Conservation (phyloP, 805 yeast species). For the Tetrapisispora pingtungensis region DNA sequence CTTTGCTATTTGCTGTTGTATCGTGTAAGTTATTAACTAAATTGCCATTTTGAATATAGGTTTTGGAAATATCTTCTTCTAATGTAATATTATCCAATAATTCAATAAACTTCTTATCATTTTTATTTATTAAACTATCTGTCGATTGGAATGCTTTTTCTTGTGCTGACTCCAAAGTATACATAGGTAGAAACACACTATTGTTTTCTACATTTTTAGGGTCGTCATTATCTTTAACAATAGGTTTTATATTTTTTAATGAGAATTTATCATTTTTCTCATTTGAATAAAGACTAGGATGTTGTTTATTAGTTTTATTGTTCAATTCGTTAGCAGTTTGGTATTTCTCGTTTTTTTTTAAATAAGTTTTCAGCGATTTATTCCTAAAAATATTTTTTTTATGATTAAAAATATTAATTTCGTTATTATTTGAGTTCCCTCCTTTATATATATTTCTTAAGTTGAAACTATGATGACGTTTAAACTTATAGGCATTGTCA, state of each 20-base stretch:
- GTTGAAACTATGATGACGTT: slow-evolving; percentile 1
- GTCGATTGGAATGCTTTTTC: background rate
- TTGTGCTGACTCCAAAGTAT: no score
- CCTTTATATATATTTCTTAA: background rate
- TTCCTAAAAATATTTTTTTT: background rate
- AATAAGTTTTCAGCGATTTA: background rate
- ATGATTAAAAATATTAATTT: background rate
- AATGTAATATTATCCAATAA: background rate
- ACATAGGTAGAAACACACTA: no score
- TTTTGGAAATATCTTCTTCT: background rate
- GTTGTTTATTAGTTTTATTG: background rate
- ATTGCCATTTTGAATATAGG: background rate
- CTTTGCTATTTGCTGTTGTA: background rate
- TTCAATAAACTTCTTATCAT: background rate
- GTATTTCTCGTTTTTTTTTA: background rate
- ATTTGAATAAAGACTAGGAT: background rate
- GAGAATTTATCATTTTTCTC: background rate
- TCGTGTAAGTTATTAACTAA: background rate
- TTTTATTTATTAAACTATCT: background rate
- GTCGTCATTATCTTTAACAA: background rate
- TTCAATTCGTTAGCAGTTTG: background rate
- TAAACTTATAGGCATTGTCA: background rate
- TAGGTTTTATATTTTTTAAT: background rate
- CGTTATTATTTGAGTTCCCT: background rate
- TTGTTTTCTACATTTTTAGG: background rate